These are phyloP conservation scores for Brassica rapa DNA, from an alignment of 345 rosid genomes.

Conservation along the genomic window DNA sequence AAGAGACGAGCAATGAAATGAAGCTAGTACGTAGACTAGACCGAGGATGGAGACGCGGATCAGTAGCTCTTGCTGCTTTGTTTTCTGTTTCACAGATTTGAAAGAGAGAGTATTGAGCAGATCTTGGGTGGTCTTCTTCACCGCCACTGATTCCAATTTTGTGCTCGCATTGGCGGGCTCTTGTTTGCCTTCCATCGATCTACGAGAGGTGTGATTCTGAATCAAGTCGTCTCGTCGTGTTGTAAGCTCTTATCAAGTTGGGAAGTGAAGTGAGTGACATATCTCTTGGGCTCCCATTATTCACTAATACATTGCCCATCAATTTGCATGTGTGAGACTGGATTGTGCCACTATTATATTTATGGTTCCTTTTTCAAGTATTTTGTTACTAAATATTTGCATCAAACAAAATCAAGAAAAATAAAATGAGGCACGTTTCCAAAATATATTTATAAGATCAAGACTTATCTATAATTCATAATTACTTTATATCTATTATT, in stretches of 20 bases:
- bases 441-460: too few relatives aligned
- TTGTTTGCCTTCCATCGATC: conserved; percentile 31
- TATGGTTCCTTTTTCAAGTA: too few relatives aligned
- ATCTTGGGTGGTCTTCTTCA: conserved; percentile 47
- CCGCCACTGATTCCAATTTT: conserved; percentile 25
- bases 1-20: conserved; percentile 72
- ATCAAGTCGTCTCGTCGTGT: conserved; percentile 18
- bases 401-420: too few relatives aligned
- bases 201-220: conserved; percentile 1
- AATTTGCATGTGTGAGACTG: too few relatives aligned
- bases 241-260: not conserved
- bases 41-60: conserved; percentile 80
- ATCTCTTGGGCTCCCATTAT: too few relatives aligned
- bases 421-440: too few relatives aligned
- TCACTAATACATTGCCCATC: too few relatives aligned
- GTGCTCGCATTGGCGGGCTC: conserved; percentile 12
- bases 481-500: too few relatives aligned
- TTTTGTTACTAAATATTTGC: too few relatives aligned
- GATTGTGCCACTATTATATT: too few relatives aligned
- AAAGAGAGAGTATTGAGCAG: conserved; percentile 47
- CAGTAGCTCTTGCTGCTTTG: conserved; percentile 92
- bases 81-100: conserved; percentile 64
- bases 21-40: conserved; percentile 84
- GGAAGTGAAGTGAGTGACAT: too few relatives aligned
- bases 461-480: too few relatives aligned